Evolutionary conservation across 2,329 filamentous ascomycete species (phyloP), one percentile per base, ranked within the genome.

Genomic region (Ascochyta koolunga): DNA sequence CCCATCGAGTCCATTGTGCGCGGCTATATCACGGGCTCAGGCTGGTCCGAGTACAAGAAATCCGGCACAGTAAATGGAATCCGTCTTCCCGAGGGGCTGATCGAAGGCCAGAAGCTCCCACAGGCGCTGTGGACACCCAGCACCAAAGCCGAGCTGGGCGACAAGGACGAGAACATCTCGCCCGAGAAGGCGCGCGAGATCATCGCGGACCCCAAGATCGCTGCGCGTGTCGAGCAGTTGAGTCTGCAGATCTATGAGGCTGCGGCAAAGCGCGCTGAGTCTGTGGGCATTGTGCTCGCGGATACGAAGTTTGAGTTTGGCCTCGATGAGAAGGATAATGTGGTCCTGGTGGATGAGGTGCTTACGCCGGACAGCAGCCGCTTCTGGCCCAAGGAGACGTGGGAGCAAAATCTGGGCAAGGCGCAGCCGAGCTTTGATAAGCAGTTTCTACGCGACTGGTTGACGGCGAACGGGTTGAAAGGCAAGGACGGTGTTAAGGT

Each of bases 401-500:
- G 93, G 71, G 82, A 86, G 70, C 42, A 57, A 49, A 70, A 74
- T 54, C 76, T 89, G 16, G 92, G 93, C 2, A 82, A 81, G 58
- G 83, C 89, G 51, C 91, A 96, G 79, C 83, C 88, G 49, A 95
- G 90, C 76, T 95, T 93, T 64, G 93, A 97, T 73, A 97, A 97
- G 82, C 69, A 81, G 67, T 80, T 73, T 67, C 74, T 96, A 62
- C 81, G 93, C 31, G 88, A 97, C 76, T 97, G 91, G 90, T 75
- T 97, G 66, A 88, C 86, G 2, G 77, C 73, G 41, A 80, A 89
- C 53, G 89, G 89, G 0, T 74, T 96, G 52, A 91, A 92, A 78
- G 89, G 88, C 1, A 89, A 89, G 76, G 80, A 87, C 22, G 88
- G 84, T 1, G 88, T 95, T 15, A 78, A 76, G 47, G 88, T 96